A percentile compares a stretch with the other conserved stretches of the same genome.
These are phyloP conservation scores for Mycosarcoma mackinlayi DNA, from an alignment of 1,284 basidiomycete genomes.

Conservation along the genomic window DNA sequence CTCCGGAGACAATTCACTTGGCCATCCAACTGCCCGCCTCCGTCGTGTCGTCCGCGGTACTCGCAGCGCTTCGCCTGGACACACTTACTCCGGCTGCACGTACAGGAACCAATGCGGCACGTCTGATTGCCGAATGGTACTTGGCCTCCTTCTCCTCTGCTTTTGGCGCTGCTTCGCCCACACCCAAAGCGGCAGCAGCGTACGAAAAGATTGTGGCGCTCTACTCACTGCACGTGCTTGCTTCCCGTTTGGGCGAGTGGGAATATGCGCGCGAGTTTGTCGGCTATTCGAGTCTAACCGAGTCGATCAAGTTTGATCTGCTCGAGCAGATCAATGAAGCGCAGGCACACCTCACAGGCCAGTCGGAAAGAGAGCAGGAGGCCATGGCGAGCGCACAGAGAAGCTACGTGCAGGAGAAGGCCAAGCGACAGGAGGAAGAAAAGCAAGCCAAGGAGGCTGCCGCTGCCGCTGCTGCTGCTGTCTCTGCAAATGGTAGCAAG, in stretches of 20 bases:
- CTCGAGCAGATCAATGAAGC: conserved; percentile 48
- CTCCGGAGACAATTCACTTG: conserved; percentile 35
- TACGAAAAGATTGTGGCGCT: conserved; percentile 55
- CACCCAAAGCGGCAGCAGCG: conserved; percentile 33
- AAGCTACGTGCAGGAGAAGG: conserved; percentile 47
- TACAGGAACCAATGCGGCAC: conserved; percentile 44
- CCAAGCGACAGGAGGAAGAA: conserved; percentile 36
- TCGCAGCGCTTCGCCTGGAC: conserved; percentile 54
- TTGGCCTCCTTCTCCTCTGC: conserved; percentile 45
- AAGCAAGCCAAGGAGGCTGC: conserved; percentile 39
- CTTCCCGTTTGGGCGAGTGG: conserved; percentile 53
- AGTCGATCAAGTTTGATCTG: conserved; percentile 37
- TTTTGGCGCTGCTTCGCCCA: conserved; percentile 22
- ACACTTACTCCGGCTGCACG: conserved; percentile 13
- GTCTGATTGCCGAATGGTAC: conserved; percentile 56
- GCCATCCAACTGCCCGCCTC: conserved; percentile 46
- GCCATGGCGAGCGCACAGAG: conserved; percentile 29
- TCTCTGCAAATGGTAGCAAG: conserved; percentile 8
- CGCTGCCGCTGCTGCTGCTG: conserved; percentile 5
- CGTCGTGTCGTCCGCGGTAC: conserved; percentile 49
- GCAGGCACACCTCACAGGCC: conserved; percentile 21
- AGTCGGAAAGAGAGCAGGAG: conserved; percentile 38
- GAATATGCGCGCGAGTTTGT: conserved; percentile 57
- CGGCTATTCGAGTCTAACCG: conserved; percentile 50
- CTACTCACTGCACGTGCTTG: conserved; percentile 56